phyloP scores from a whole-genome alignment of 2,329 filamentous ascomycete species.

The Aspergillus udagawae region DNA sequence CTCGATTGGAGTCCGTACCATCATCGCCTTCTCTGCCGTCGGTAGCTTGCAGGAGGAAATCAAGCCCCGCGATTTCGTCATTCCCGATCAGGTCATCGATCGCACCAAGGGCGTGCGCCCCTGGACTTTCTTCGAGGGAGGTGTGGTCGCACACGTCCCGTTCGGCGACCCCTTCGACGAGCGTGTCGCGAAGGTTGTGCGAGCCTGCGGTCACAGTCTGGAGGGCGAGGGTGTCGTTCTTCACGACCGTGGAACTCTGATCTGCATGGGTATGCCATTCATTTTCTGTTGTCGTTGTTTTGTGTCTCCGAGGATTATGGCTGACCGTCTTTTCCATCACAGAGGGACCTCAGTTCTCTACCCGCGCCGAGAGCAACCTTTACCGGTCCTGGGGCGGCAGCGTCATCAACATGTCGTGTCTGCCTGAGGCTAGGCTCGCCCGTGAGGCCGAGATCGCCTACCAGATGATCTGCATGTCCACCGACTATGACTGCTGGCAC shows the following conservation, averaged over 20 bases:
- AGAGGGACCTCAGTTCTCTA: conserved; percentile 98
- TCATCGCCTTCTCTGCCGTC: conserved; percentile 94
- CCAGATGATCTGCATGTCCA: conserved; percentile 99
- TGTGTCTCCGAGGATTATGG: neutral
- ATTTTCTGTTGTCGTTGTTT: neutral
- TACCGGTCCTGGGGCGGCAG: conserved; percentile 91
- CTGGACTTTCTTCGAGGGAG: conserved; percentile 83
- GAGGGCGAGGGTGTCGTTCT: conserved; percentile 79
- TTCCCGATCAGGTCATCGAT: conserved; percentile 96
- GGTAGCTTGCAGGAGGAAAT: conserved; percentile 89
- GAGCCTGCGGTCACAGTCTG: conserved; percentile 69
- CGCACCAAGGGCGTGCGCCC: conserved; percentile 91
- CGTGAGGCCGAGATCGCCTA: conserved; percentile 95
- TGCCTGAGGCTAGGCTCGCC: conserved; percentile 94
- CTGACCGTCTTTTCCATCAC: conserved; percentile 5
- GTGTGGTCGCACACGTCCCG: conserved; percentile 87
- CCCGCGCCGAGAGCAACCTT: conserved; percentile 89
- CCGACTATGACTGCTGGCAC: conserved; percentile 99
- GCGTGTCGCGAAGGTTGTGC: conserved; percentile 70
- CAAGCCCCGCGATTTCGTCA: conserved; percentile 91
- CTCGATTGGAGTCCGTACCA: conserved; percentile 78
- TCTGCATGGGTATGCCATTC: conserved; percentile 76
- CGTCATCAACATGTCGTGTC: conserved; percentile 96
- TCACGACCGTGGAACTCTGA: conserved; percentile 77
- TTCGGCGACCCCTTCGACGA: conserved; percentile 95